Evolutionary conservation across 2,329 filamentous ascomycete genomes (phyloP), one percentile per base, ranked within the genome.

Genomic region (Ascochyta fabae): DNA sequence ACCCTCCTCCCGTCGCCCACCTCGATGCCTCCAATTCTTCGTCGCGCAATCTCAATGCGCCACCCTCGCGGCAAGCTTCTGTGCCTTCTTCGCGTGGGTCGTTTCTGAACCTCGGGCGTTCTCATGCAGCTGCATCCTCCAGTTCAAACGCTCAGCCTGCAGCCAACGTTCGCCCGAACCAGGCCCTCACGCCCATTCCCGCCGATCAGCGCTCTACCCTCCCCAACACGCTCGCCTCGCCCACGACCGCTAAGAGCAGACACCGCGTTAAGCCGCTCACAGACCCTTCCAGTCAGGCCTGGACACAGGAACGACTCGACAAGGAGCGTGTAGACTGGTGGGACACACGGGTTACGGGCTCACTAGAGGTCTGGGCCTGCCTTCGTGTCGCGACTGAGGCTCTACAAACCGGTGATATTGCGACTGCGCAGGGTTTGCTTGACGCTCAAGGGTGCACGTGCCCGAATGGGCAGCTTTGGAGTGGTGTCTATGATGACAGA

Each of bases 301-400:
- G 70, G 71, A 92, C 90, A 1, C 85, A 84, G n/a, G 70, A 77
- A 15, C 80, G 88, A 48, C 80, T 96, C 2, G 84, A 86, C 55
- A 82, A 81, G 29, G 91, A 96, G 77, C 85, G 94, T 44, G 79
- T 78, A 44, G 92, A 92, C 59, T 97, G 96, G 80, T 98, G 96
- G 75, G 92, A 97, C 58, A 97, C 93, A 1, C 82, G 92, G 42
- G 91, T 96, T 15, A 90, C 89, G 0, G 92, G 92, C 2, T 83
- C 86, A 4, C 69, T 83, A 4, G 91, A 96, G 74, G 84, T 95
- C 24, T 98, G 94, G 94, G 86, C 86, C 64, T 88, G 90, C 0
- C 75, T 97, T 13, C 83, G 83, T 41, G 79, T 86, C 1, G 89
- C 88, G 0, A 81, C 92, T 16, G 84, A 89, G 58, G 78, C 90